Evolutionary conservation across 2,329 filamentous ascomycete genomes (phyloP).

Genomic region (Claviceps spartinae): DNA sequence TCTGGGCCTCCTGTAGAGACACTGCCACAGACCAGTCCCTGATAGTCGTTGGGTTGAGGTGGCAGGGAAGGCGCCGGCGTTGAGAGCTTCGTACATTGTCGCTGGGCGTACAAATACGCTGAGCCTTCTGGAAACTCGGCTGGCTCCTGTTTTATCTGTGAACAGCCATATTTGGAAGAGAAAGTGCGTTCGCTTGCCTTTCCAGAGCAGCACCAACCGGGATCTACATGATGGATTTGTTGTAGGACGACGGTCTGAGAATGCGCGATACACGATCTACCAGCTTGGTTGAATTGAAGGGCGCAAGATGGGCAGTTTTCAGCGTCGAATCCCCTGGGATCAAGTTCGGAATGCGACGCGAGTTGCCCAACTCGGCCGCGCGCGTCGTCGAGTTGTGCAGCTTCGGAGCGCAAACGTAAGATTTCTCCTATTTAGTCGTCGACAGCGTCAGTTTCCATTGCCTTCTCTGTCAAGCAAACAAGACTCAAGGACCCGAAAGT

Average conservation of each 20-base stretch:
- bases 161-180: neutral
- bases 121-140: neutral
- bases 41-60: neutral
- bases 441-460: neutral
- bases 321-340: neutral
- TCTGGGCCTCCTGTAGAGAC: too few species aligned
- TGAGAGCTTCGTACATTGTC: neutral
- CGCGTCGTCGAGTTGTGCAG: neutral
- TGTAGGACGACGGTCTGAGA: neutral
- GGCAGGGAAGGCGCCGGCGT: neutral
- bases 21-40: neutral
- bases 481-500: too few species aligned
- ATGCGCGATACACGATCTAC: too few species aligned
- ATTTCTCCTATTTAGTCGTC: neutral
- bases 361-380: neutral
- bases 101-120: neutral
- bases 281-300: neutral
- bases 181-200: neutral
- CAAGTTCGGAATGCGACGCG: neutral
- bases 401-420: neutral
- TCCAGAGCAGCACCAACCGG: neutral
- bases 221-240: neutral
- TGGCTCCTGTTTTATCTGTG: neutral
- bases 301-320: neutral
- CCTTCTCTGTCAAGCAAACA: neutral